A percentile compares a stretch with the other conserved stretches of the same genome.
Conservation (phyloP, 169 alveolate genomes). For the Cryptosporidium andersoni region DNA sequence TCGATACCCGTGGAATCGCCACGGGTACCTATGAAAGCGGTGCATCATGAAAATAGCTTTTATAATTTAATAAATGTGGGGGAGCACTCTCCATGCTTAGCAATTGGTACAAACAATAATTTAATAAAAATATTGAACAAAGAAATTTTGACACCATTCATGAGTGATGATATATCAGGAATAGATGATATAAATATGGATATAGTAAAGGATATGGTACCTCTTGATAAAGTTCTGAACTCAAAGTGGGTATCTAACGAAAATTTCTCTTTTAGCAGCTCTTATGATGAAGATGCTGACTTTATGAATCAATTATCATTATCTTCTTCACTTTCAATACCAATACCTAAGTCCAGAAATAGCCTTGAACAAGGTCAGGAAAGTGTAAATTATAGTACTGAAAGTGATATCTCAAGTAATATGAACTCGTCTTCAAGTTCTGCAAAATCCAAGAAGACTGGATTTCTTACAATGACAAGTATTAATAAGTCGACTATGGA, state of each 20-base stretch:
- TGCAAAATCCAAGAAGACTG: slow-evolving; percentile 27
- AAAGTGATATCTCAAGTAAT: neutral
- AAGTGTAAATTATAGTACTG: neutral
- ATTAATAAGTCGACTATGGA: slow-evolving; percentile 22
- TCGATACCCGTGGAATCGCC: neutral
- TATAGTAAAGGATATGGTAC: neutral
- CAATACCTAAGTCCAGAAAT: slow-evolving; percentile 50
- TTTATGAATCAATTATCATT: slow-evolving; percentile 42
- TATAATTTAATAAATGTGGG: slow-evolving; percentile 25
- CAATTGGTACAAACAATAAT: slow-evolving; percentile 48
- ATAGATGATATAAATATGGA: slow-evolving; percentile 25
- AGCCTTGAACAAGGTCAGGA: neutral
- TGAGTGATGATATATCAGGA: slow-evolving; percentile 7
- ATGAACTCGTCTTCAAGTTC: neutral
- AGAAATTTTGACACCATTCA: slow-evolving; percentile 21
- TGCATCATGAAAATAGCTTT: no score
- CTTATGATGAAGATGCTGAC: slow-evolving; percentile 66
- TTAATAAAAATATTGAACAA: slow-evolving; percentile 23
- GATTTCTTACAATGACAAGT: slow-evolving; percentile 18
- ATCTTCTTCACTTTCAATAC: slow-evolving; percentile 60
- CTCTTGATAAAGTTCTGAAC: neutral
- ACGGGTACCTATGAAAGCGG: neutral
- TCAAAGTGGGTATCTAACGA: slow-evolving; percentile 68
- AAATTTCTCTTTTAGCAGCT: slow-evolving; percentile 27
- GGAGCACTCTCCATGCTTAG: slow-evolving; percentile 50